Conservation (phyloP, 805 yeast species). For the Spathaspora boniae region DNA sequence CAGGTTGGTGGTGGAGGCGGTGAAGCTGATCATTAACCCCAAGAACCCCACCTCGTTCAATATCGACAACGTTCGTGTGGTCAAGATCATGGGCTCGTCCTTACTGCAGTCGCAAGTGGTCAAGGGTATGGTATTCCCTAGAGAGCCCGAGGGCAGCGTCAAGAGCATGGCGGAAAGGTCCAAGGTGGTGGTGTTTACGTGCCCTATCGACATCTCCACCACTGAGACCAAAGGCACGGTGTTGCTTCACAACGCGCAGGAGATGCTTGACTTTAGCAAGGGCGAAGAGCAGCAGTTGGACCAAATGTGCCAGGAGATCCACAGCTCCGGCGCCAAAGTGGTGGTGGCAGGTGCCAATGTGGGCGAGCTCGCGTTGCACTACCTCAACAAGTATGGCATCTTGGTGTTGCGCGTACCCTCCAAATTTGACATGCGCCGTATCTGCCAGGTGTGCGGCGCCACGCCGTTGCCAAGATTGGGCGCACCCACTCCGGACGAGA, state of each 20-base stretch:
- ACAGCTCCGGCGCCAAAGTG: constrained; percentile 81
- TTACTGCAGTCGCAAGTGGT: constrained; percentile 71
- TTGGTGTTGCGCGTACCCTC: constrained; percentile 87
- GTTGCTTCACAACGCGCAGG: constrained; percentile 89
- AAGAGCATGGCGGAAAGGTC: constrained; percentile 59
- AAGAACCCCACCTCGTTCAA: constrained; percentile 66
- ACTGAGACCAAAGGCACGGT: constrained; percentile 99
- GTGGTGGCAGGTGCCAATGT: constrained; percentile 92
- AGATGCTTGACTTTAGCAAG: constrained; percentile 92
- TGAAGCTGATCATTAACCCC: constrained; percentile 68
- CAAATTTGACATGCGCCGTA: constrained; percentile 89
- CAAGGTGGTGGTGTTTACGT: constrained; percentile 88
- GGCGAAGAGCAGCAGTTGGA: constrained; percentile 96
- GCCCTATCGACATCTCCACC: constrained; percentile 91
- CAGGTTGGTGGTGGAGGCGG: constrained; percentile 79
- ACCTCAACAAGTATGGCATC: constrained; percentile 80
- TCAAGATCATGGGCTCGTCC: constrained; percentile 92
- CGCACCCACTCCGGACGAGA: constrained; percentile 92
- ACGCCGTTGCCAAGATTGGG: constrained; percentile 92
- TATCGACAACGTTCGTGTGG: constrained; percentile 92
- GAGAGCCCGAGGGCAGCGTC: constrained; percentile 92
- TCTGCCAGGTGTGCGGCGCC: constrained; percentile 96
- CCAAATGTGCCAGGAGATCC: constrained; percentile 74
- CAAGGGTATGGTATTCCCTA: constrained; percentile 97
- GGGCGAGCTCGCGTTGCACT: constrained; percentile 92